These are phyloP conservation scores for Coemansia sp. DNA, from an alignment of 192 early-diverging fungal genomes.

Conservation along the genomic window DNA sequence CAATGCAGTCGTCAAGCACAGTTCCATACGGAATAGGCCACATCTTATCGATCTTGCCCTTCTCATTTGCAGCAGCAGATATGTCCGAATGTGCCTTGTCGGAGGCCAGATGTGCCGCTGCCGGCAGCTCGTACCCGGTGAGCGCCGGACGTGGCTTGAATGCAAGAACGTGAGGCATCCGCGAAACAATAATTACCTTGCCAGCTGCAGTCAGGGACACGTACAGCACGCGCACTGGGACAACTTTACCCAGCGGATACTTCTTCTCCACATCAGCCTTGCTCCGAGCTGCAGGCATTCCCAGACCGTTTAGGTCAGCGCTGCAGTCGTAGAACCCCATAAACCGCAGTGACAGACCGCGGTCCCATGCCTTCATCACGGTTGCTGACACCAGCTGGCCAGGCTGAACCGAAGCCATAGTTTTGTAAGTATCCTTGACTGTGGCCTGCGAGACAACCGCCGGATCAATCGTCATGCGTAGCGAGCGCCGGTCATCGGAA, in stretches of 20 bases:
- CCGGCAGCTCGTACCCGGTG: conserved; percentile 42
- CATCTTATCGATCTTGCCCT: conserved; percentile 33
- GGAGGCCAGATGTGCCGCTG: conserved; percentile 29
- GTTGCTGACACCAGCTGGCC: conserved; percentile 71
- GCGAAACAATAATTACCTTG: conserved; percentile 62
- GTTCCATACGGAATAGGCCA: conserved; percentile 71
- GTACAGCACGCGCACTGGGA: conserved; percentile 74
- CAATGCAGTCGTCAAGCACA: conserved; percentile 61
- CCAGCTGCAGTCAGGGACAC: conserved; percentile 65
- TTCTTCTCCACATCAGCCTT: conserved; percentile 55
- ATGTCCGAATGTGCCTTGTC: conserved; percentile 1
- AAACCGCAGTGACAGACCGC: conserved; percentile 70
- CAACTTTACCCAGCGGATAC: conserved; percentile 62
- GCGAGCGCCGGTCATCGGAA: conserved; percentile 62
- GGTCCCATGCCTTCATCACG: conserved; percentile 62
- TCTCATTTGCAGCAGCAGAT: conserved; percentile 2
- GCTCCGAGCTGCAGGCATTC: conserved; percentile 58
- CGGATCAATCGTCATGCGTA: conserved; percentile 68
- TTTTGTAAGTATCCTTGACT: conserved; percentile 59
- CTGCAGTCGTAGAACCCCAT: conserved; percentile 83
- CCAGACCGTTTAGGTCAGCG: conserved; percentile 50
- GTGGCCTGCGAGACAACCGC: conserved; percentile 55
- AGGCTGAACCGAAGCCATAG: conserved; percentile 77
- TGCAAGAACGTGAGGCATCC: conserved; percentile 58
- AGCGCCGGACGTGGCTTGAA: conserved; percentile 43